Evolutionary conservation across 371 early-diverging fungal genomes (phyloP).

Genomic region (Lichtheimia ornata): DNA sequence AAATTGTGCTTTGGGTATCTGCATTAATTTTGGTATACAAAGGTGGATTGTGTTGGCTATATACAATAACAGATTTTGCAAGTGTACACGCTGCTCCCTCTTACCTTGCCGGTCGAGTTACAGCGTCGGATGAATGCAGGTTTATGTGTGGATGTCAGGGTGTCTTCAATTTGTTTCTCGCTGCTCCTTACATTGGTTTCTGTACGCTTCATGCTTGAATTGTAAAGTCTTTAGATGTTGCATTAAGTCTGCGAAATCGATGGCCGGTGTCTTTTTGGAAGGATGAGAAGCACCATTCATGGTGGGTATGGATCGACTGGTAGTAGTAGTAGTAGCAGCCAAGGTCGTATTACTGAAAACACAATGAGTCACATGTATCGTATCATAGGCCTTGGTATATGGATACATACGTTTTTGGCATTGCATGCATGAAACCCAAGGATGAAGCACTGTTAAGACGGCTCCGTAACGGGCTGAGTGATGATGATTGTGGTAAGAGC

Average conservation of each 20-base stretch:
- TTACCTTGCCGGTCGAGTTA: no score
- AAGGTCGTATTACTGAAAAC: background rate
- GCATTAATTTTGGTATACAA: no score
- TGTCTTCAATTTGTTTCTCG: no score
- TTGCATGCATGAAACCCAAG: constrained; percentile 59
- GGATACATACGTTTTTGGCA: constrained; percentile 27
- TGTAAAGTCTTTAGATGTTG: constrained; percentile 60
- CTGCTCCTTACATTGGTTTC: background rate
- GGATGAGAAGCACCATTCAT: constrained; percentile 1
- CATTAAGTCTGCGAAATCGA: constrained; percentile 53
- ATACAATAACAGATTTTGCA: no score
- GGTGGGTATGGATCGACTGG: constrained; percentile 6
- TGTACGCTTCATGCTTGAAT: constrained; percentile 44
- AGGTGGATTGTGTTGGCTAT: no score
- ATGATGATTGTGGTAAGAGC: constrained; percentile 90
- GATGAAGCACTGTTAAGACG: constrained; percentile 77
- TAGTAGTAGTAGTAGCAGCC: background rate
- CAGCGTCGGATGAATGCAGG: no score
- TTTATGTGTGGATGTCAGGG: no score
- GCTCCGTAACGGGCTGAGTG: constrained; percentile 88
- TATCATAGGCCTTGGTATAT: background rate
- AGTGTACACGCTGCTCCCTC: no score
- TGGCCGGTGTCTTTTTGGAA: constrained; percentile 8
- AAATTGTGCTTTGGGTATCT: no score
- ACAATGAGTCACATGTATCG: no score